Percentiles rank a stretch among this genome's conserved stretches.
These are phyloP conservation scores for Trichophyton rubrum DNA, from an alignment of 2,329 filamentous ascomycete species.

Conservation along the genomic window DNA sequence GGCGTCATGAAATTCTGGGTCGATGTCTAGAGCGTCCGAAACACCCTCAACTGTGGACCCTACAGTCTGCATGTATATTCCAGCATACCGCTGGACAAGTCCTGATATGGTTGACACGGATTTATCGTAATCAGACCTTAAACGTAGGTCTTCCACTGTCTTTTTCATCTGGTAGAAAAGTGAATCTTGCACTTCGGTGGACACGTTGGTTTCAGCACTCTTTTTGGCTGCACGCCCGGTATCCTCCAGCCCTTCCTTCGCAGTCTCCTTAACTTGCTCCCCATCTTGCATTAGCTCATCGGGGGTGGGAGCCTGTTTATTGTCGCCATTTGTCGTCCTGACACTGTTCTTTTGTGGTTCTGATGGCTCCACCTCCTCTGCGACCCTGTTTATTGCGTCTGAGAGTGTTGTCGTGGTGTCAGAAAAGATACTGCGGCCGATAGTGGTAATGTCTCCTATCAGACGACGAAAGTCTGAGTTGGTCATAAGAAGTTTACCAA, in stretches of 20 bases:
- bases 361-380: constrained; percentile 59
- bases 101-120: constrained; percentile 69
- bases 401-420: constrained; percentile 75
- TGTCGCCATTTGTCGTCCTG: constrained; percentile 37
- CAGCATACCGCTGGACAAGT: constrained; percentile 65
- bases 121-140: constrained; percentile 69
- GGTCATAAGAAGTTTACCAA: constrained; percentile 71
- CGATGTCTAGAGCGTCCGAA: constrained; percentile 59
- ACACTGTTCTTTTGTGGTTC: constrained; percentile 44
- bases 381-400: constrained; percentile 60
- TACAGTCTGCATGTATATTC: constrained; percentile 61
- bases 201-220: constrained; percentile 62
- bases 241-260: constrained; percentile 25
- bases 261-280: constrained; percentile 38
- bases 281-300: constrained; percentile 52
- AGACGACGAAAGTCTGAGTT: constrained; percentile 87
- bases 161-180: constrained; percentile 64
- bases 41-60: constrained; percentile 54
- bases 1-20: constrained; percentile 61
- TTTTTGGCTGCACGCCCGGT: constrained; percentile 47
- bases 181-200: constrained; percentile 58
- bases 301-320: constrained; percentile 40
- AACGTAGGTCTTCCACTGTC: constrained; percentile 59
- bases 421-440: constrained; percentile 72
- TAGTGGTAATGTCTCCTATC: constrained; percentile 62